Evolutionary conservation across 2,329 filamentous ascomycete genomes (phyloP).

Genomic region (Metarhizium humberi): DNA sequence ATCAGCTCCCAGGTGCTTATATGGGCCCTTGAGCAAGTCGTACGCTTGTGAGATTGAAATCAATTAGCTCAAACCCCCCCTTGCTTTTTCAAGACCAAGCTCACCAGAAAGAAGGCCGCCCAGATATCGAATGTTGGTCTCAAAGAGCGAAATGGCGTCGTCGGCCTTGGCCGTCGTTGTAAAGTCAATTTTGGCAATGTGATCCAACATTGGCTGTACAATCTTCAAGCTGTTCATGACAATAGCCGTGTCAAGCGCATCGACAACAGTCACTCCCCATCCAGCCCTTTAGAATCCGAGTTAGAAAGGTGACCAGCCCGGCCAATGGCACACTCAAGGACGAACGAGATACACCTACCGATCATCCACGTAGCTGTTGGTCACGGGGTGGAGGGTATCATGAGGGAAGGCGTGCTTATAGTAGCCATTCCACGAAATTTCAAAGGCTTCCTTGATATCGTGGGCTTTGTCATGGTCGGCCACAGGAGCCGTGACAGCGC

Average conservation of each 20-base stretch:
- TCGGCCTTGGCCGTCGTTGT: conserved; percentile 36
- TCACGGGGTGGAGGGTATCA: conserved; percentile 64
- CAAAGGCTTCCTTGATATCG: conserved; percentile 60
- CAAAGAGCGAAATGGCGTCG: conserved; percentile 65
- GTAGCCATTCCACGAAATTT: conserved; percentile 65
- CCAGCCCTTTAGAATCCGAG: conserved; percentile 49
- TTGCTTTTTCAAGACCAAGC: not conserved
- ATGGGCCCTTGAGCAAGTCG: conserved; percentile 62
- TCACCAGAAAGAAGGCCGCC: conserved; percentile 67
- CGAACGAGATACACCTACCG: conserved; percentile 39
- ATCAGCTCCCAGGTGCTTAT: conserved; percentile 37
- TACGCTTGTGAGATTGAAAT: conserved; percentile 34
- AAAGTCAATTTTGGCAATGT: conserved; percentile 64
- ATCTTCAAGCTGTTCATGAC: conserved; percentile 63
- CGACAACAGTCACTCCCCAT: conserved; percentile 77
- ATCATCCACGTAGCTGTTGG: conserved; percentile 57
- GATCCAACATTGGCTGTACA: conserved; percentile 61
- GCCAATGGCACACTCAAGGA: not conserved
- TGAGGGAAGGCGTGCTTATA: conserved; percentile 65
- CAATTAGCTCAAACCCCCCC: not conserved
- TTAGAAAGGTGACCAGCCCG: not conserved
- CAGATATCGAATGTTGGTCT: conserved; percentile 84
- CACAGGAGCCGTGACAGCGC: conserved; percentile 3
- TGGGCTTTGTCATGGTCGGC: conserved; percentile 36
- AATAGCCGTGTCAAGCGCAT: conserved; percentile 70